A percentile compares a stretch with the other conserved stretches of the same genome.
Conservation (phyloP, 2,329 filamentous ascomycete genomes). For the Berkeleyomyces rouxiae region DNA sequence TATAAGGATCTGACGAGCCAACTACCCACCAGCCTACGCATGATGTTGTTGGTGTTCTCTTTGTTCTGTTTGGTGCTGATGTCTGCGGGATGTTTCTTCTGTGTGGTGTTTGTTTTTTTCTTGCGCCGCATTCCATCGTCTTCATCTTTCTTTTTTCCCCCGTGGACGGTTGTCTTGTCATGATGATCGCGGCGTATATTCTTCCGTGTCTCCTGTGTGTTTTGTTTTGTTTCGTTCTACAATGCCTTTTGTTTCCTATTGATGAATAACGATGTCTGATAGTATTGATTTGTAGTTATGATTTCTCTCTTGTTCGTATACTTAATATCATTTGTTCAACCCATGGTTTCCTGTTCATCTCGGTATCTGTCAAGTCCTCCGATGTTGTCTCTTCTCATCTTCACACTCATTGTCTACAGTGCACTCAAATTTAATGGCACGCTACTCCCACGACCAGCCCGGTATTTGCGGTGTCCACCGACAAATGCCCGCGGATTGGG, state of each 20-base stretch:
- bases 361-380: background rate
- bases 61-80: background rate
- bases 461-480: constrained; percentile 60
- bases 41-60: background rate
- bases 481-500: constrained; percentile 73
- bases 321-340: background rate
- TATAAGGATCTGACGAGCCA: background rate
- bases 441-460: constrained; percentile 83
- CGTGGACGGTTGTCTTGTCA: too few relatives aligned
- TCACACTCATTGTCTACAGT: constrained; percentile 21
- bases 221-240: background rate
- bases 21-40: background rate
- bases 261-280: background rate
- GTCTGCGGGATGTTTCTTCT: too few relatives aligned
- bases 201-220: background rate
- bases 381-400: background rate
- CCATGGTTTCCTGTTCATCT: background rate
- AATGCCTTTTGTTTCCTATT: background rate
- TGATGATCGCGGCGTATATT: background rate
- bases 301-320: background rate
- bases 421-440: constrained; percentile 71
- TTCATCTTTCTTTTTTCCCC: background rate
- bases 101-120: background rate
- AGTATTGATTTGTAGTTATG: constrained; percentile 3
- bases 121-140: background rate